Evolutionary conservation across 2,329 filamentous ascomycete genomes (phyloP).

Genomic region (Pseudophaeomoniella oleicola): DNA sequence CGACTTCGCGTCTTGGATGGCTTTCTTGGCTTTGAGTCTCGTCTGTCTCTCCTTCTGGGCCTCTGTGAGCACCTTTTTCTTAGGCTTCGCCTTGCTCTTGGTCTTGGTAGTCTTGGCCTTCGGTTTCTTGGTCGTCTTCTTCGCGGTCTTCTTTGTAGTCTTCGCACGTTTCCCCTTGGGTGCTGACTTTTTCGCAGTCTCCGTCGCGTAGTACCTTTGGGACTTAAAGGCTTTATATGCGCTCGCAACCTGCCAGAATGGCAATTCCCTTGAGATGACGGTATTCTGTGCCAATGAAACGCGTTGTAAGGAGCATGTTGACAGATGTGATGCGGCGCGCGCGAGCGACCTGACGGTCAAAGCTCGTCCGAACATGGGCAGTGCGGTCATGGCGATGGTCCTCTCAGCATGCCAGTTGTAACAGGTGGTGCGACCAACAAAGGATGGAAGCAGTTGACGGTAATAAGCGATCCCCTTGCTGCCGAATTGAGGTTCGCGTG

Average conservation of each 20-base stretch:
- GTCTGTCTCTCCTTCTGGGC: conserved; percentile 17
- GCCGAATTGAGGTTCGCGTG: neutral
- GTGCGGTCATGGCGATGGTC: neutral
- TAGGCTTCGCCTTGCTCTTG: conserved; percentile 14
- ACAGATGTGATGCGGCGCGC: neutral
- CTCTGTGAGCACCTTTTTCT: conserved; percentile 14
- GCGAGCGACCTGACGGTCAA: neutral
- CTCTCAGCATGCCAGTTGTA: neutral
- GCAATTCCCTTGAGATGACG: neutral
- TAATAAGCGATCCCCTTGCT: neutral
- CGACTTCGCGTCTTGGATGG: conserved; percentile 6
- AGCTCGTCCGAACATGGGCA: neutral
- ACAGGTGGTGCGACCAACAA: neutral
- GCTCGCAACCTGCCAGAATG: neutral
- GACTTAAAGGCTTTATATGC: neutral
- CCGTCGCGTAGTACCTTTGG: conserved; percentile 1
- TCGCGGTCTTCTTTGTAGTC: conserved; percentile 11
- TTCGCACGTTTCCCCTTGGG: too few species aligned
- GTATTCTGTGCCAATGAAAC: neutral
- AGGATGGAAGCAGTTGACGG: too few species aligned
- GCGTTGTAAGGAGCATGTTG: neutral
- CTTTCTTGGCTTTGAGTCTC: conserved; percentile 11
- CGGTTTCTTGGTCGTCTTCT: conserved; percentile 14
- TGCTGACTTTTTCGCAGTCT: conserved; percentile 8
- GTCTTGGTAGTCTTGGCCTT: conserved; percentile 12